Conservation (phyloP, 352 stramenopile species). For the Labyrinthula sp. region DNA sequence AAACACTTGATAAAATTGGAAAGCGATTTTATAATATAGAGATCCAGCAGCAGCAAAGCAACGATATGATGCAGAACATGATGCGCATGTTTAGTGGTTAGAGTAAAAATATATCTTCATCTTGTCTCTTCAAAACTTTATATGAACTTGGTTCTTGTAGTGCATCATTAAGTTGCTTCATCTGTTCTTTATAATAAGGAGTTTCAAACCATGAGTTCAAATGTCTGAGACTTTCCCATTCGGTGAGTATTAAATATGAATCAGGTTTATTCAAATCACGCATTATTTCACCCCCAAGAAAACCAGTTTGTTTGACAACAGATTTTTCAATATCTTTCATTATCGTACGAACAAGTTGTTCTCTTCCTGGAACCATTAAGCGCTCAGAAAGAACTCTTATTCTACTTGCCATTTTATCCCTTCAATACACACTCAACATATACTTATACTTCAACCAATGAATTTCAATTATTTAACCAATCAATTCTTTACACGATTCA, state of each 20-base stretch:
- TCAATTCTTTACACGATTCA: too few relatives aligned
- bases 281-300: slow-evolving; percentile 24
- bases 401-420: slow-evolving; percentile 18
- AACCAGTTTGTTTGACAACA: slow-evolving; percentile 22
- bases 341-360: slow-evolving; percentile 18
- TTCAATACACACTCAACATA: too few relatives aligned
- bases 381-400: slow-evolving; percentile 25
- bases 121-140: slow-evolving; percentile 8
- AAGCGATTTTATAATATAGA: too few relatives aligned
- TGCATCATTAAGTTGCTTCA: slow-evolving; percentile 24
- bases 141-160: slow-evolving; percentile 23
- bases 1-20: too few relatives aligned
- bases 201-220: slow-evolving; percentile 27
- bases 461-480: too few relatives aligned
- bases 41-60: too few relatives aligned
- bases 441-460: too few relatives aligned
- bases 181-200: slow-evolving; percentile 24
- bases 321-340: slow-evolving; percentile 24
- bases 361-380: slow-evolving; percentile 26
- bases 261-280: slow-evolving; percentile 4
- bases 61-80: too few relatives aligned
- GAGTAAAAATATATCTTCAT: slow-evolving; percentile 24
- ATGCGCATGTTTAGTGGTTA: too few relatives aligned
- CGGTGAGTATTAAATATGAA: slow-evolving; percentile 25
- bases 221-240: slow-evolving; percentile 28